Evolutionary conservation across 1,139 yeast species (phyloP).

Genomic region (Petasospora fabianii): DNA sequence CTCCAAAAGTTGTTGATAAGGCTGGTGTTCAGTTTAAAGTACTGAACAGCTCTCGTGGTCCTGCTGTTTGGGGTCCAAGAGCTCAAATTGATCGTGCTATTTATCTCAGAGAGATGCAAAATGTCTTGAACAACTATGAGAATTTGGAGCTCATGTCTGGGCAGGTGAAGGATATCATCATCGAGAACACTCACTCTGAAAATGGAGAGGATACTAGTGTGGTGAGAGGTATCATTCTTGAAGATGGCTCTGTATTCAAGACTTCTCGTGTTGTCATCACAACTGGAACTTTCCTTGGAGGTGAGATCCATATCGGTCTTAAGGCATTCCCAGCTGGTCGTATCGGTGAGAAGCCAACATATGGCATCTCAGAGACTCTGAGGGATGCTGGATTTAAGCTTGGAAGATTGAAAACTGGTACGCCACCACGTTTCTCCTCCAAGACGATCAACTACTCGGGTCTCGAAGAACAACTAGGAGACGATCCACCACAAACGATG

Average conservation of each 20-base stretch:
- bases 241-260: conserved; percentile 57
- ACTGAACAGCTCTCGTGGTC: conserved; percentile 83
- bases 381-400: conserved; percentile 72
- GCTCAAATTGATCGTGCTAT: conserved; percentile 91
- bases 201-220: conserved; percentile 30
- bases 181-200: conserved; percentile 36
- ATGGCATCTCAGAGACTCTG: conserved; percentile 80
- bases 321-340: conserved; percentile 84
- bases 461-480: conserved; percentile 71
- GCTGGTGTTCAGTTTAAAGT: conserved; percentile 94
- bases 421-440: conserved; percentile 85
- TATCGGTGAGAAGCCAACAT: conserved; percentile 88
- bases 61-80: conserved; percentile 98
- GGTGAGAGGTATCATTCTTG: conserved; percentile 69
- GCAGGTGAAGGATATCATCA: conserved; percentile 80
- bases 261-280: conserved; percentile 79
- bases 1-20: conserved; percentile 76
- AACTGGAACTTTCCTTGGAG: conserved; percentile 93
- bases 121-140: conserved; percentile 53
- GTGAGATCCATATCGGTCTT: conserved; percentile 90
- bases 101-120: conserved; percentile 79
- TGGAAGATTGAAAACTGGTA: conserved; percentile 94
- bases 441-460: conserved; percentile 64
- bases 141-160: conserved; percentile 64
- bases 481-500: conserved; percentile 83